Percentiles rank a stretch among this genome's conserved stretches.
These are phyloP conservation scores for Linum trigynum DNA, from an alignment of 345 rosid genomes.

Conservation along the genomic window DNA sequence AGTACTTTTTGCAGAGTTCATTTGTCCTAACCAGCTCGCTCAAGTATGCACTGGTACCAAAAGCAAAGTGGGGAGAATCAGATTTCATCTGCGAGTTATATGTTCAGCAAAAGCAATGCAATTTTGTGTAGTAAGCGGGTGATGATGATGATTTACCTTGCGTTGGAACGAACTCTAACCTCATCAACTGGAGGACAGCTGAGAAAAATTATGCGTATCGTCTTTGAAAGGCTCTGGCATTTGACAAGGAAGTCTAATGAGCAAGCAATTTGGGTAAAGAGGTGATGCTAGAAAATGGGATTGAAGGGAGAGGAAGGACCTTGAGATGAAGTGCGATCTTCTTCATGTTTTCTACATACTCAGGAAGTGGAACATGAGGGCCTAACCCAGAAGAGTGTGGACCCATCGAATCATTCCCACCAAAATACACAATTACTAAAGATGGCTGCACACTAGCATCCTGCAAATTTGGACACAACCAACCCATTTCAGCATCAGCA, in stretches of 20 bases:
- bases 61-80: neutral
- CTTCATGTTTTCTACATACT: conserved; percentile 15
- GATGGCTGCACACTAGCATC: conserved; percentile 18
- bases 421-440: conserved; percentile 19
- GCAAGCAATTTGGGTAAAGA: neutral
- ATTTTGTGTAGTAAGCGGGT: too few relatives aligned
- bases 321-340: conserved; percentile 18
- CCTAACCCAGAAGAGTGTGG: conserved; percentile 21
- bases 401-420: conserved; percentile 14
- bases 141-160: neutral
- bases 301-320: neutral
- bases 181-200: conserved; percentile 17
- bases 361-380: conserved; percentile 21
- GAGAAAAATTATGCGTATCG: conserved; percentile 18
- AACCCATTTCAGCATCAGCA: neutral
- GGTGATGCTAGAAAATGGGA: neutral
- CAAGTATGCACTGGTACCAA: neutral
- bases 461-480: neutral
- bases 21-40: conserved; percentile 13
- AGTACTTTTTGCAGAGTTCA: conserved; percentile 13
- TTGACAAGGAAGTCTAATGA: neutral
- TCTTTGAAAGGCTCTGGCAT: conserved; percentile 20
- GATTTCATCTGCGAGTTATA: neutral
- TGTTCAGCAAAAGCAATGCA: too few relatives aligned
- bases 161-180: neutral